Evolutionary conservation across 768 basidiomycete genomes (phyloP).

Genomic region (Lyophyllum shimeji): DNA sequence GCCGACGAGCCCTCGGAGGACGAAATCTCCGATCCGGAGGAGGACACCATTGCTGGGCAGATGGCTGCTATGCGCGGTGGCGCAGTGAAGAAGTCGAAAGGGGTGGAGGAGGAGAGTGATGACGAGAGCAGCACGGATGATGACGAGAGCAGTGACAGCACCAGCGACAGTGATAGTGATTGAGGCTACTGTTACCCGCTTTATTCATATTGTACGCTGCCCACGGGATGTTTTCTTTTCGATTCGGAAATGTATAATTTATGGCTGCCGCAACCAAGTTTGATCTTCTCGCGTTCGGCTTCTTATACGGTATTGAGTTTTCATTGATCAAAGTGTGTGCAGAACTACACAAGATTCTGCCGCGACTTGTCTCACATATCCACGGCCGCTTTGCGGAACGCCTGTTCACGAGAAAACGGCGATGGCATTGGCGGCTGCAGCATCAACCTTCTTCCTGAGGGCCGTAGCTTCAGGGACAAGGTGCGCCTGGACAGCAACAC

Average conservation of each 20-base stretch:
- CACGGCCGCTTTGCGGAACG: too few relatives aligned
- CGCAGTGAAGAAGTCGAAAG: slow-evolving; percentile 58
- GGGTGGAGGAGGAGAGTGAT: slow-evolving; percentile 55
- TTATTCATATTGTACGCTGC: slow-evolving; percentile 7
- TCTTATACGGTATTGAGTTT: too few relatives aligned
- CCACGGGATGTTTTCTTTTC: slow-evolving; percentile 11
- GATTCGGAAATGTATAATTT: slow-evolving; percentile 21
- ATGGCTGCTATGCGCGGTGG: slow-evolving; percentile 96
- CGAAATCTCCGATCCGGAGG: slow-evolving; percentile 97
- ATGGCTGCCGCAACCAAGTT: slow-evolving; percentile 3
- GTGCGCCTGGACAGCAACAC: slow-evolving; percentile 15
- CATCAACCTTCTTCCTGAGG: slow-evolving; percentile 19
- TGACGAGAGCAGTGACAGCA: slow-evolving; percentile 44
- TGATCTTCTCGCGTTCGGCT: too few relatives aligned
- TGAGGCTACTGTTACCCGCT: slow-evolving; percentile 29
- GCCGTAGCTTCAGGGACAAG: slow-evolving; percentile 18
- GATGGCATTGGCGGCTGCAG: slow-evolving; percentile 25
- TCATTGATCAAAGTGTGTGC: too few relatives aligned
- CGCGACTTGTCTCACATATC: too few relatives aligned
- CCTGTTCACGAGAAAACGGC: slow-evolving; percentile 25
- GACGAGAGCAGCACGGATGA: slow-evolving; percentile 53
- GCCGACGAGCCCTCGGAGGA: slow-evolving; percentile 71
- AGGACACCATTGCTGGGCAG: slow-evolving; percentile 94
- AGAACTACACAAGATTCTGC: too few relatives aligned
- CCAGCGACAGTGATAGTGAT: slow-evolving; percentile 48